Percentiles rank a stretch among this genome's conserved stretches.
phyloP scores from a whole-genome alignment of 73 alveolate species.

The Paramecium octaurelia region DNA sequence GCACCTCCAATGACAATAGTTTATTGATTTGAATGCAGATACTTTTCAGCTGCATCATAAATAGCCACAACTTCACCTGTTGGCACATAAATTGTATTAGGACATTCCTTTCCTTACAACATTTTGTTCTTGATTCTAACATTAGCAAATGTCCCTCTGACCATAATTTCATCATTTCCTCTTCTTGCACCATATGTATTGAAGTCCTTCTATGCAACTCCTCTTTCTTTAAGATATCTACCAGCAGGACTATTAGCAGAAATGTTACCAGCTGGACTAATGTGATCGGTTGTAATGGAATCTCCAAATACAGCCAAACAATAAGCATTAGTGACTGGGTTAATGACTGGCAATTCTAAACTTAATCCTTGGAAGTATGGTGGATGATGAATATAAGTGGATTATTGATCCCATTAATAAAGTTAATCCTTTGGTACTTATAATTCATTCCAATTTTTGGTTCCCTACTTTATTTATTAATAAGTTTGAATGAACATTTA shows the following conservation, averaged over 20 bases:
- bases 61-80: conserved; percentile 74
- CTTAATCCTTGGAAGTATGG: conserved; percentile 78
- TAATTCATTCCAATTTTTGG: conserved; percentile 71
- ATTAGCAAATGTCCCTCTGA: conserved; percentile 91
- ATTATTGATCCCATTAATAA: conserved; percentile 69
- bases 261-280: conserved; percentile 91
- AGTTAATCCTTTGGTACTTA: conserved; percentile 69
- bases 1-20: conserved; percentile 83
- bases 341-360: conserved; percentile 62
- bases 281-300: conserved; percentile 90
- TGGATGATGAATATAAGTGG: conserved; percentile 77
- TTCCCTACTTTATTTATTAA: conserved; percentile 65
- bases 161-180: conserved; percentile 90
- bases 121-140: conserved; percentile 80
- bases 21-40: conserved; percentile 62
- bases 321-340: conserved; percentile 72
- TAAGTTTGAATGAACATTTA: conserved; percentile 69
- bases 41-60: conserved; percentile 82
- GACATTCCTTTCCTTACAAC: conserved; percentile 72
- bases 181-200: conserved; percentile 92
- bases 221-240: conserved; percentile 66
- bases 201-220: conserved; percentile 78
- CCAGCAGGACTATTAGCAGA: conserved; percentile 90
- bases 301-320: conserved; percentile 83
- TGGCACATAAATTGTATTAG: conserved; percentile 81